A percentile compares a stretch with the other conserved stretches of the same genome.
Conservation (phyloP, 2,329 filamentous ascomycete genomes). For the Catunica adiposa region DNA sequence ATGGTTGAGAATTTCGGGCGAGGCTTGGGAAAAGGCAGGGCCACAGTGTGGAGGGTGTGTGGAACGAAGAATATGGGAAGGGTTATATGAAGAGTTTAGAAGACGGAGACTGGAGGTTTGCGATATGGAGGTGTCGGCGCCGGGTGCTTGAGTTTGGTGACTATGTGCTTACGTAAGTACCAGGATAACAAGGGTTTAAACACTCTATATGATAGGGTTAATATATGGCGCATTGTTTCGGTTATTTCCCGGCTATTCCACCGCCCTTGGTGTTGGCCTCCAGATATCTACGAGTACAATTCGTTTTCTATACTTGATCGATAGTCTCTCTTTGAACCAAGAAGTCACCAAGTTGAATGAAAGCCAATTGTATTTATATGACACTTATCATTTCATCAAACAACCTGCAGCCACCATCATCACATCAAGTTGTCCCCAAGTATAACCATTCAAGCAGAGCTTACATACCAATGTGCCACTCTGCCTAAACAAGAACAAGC, state of each 20-base stretch:
- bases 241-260: not conserved
- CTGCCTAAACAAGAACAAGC: too few species aligned
- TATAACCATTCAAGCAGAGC: too few species aligned
- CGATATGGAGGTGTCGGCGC: not conserved
- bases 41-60: slow-evolving; percentile 8
- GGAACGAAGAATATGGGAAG: not conserved
- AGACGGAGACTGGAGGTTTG: not conserved
- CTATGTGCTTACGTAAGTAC: too few species aligned
- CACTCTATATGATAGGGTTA: not conserved
- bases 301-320: not conserved
- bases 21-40: slow-evolving; percentile 12
- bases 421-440: too few species aligned
- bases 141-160: not conserved
- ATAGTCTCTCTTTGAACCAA: not conserved
- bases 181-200: too few species aligned
- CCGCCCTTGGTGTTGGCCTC: not conserved
- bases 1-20: slow-evolving; percentile 21
- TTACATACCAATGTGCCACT: too few species aligned
- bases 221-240: not conserved
- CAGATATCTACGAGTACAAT: too few species aligned
- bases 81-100: not conserved
- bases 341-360: too few species aligned
- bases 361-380: too few species aligned
- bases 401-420: too few species aligned
- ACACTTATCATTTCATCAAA: too few species aligned